These are phyloP conservation scores for Artemisia annua DNA, from an alignment of 129 eudicot genomes.

Conservation along the genomic window DNA sequence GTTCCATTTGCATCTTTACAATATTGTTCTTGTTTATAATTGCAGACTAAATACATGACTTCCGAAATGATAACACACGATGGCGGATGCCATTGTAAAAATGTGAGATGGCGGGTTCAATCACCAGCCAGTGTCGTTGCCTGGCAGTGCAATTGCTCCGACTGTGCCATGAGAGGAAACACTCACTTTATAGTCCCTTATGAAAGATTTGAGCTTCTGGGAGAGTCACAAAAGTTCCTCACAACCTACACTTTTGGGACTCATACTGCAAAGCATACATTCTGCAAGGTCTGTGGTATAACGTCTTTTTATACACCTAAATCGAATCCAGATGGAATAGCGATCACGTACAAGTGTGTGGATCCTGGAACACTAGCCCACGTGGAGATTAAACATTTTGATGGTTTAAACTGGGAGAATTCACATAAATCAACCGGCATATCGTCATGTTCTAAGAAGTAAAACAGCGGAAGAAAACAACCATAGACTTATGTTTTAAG, in stretches of 20 bases:
- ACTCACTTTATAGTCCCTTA: constrained; percentile 71
- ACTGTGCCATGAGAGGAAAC: constrained; percentile 88
- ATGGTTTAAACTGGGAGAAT: constrained; percentile 80
- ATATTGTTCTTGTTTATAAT: constrained; percentile 1
- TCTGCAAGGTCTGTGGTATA: constrained; percentile 85
- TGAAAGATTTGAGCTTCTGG: constrained; percentile 51
- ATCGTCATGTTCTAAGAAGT: constrained; percentile 54
- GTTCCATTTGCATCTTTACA: neutral
- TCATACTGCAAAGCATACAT: constrained; percentile 82
- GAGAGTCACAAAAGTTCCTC: constrained; percentile 54
- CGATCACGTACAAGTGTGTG: constrained; percentile 62
- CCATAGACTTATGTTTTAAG: neutral
- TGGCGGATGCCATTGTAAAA: constrained; percentile 89
- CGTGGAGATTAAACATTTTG: constrained; percentile 64
- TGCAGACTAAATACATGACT: constrained; percentile 37
- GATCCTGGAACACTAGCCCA: constrained; percentile 73
- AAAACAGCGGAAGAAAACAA: neutral
- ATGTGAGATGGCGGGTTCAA: constrained; percentile 65
- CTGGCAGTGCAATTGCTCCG: constrained; percentile 82
- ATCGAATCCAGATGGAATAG: constrained; percentile 86
- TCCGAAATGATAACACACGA: constrained; percentile 50
- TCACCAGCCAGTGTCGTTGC: constrained; percentile 61
- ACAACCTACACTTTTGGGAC: constrained; percentile 86
- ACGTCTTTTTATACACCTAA: constrained; percentile 81
- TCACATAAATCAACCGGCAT: constrained; percentile 57